Evolutionary conservation across 768 basidiomycete genomes (phyloP), one percentile per base, ranked within the genome.

Genomic region (Mycena belliarum): DNA sequence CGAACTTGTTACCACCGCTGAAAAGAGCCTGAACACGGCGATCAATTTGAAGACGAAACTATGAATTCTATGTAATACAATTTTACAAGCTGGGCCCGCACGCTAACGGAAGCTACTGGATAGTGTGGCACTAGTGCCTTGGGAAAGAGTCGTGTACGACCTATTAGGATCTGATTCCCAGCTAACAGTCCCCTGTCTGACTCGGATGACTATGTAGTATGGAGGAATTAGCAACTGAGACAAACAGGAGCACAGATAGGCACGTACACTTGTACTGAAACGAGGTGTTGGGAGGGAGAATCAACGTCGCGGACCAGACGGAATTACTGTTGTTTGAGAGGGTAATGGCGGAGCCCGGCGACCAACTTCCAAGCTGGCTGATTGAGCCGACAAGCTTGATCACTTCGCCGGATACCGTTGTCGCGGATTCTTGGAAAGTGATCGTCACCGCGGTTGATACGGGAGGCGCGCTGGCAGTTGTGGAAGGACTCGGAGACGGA

Each of bases 1-100:
- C 49, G 90, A 94, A 60, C 79, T 95, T 59, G 87, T 95, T 21
- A 74, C 63, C 10, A 88, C 83, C 11, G 93, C 93, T 0, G 84
- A 84, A 16, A 73, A 75, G 55, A 83, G 81, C 60, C 67, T 93
- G 45, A 71, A 74, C 35, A 65, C 68, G 5, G 82, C 82, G 2
- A 74, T 75, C 32, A 68, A 71, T 49, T 63, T 80, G 24, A 81
- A 74, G 62, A 75, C 85, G 23, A 88, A 83, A 69, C 72, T 90
- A 47, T 86, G 60, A n/a, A n/a, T n/a, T n/a, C n/a, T n/a, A n/a
- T n/a, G n/a, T n/a, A n/a, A n/a, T n/a, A n/a, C n/a, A n/a, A n/a
- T n/a, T n/a, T n/a, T n/a, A n/a, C n/a, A n/a, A n/a, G n/a, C n/a
- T 35, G 7, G 33, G 9, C 33, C 16, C 33, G 14, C n/a, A 10